phyloP scores from a whole-genome alignment of 192 early-diverging fungal genomes.

The Coemansia sp. region DNA sequence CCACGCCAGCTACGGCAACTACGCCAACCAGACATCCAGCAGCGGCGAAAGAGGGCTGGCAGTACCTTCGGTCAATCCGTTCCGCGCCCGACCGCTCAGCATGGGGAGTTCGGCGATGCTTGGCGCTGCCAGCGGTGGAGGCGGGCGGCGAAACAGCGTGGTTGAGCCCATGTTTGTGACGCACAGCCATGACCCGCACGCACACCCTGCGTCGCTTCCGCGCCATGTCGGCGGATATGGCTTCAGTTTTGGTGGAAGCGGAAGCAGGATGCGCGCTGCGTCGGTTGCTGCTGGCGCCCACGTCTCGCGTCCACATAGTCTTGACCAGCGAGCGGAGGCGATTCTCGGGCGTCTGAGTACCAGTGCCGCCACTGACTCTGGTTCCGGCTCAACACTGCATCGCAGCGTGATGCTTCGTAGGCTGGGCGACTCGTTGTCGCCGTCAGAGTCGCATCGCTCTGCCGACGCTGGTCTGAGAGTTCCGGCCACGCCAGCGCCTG shows the following conservation, averaged over 20 bases:
- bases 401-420: constrained; percentile 48
- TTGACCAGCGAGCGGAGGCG: constrained; percentile 22
- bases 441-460: constrained; percentile 26
- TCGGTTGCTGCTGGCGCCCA: neutral
- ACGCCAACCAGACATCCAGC: constrained; percentile 4
- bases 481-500: constrained; percentile 1
- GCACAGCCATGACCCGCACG: neutral
- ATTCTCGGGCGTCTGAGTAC: constrained; percentile 22
- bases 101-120: constrained; percentile 37
- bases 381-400: constrained; percentile 35
- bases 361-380: constrained; percentile 30
- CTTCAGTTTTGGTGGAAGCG: constrained; percentile 1
- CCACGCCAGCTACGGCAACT: constrained; percentile 3
- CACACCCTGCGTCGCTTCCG: neutral
- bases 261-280: constrained; percentile 3
- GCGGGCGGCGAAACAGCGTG: constrained; percentile 4
- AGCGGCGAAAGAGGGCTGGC: constrained; percentile 16
- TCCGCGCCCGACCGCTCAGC: constrained; percentile 36
- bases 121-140: neutral
- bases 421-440: constrained; percentile 44
- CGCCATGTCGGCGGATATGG: neutral
- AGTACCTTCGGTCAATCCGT: constrained; percentile 45
- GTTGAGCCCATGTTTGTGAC: neutral
- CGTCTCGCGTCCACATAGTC: constrained; percentile 22
- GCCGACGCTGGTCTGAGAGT: neutral